Evolutionary conservation across 371 early-diverging fungal genomes (phyloP), one percentile per base, ranked within the genome.

Genomic region (Sporodiniella umbellata): DNA sequence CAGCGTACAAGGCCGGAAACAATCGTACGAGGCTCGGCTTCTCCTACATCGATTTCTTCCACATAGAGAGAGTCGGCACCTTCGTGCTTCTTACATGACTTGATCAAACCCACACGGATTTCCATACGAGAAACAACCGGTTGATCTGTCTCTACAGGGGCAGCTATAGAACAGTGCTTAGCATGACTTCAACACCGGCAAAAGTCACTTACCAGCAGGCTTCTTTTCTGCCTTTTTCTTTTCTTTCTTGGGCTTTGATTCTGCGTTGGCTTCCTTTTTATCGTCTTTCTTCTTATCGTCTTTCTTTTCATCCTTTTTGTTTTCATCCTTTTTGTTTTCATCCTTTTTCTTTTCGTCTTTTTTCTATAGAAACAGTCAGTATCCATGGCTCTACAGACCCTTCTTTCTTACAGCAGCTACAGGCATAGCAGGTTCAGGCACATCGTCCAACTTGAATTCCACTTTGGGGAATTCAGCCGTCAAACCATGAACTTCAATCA

Each of bases 1-100:
- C 89, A 89, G 58, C 91, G 90, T 54, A 95, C 96, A 43, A 98
- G 80, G 10, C 98, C 98, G 23, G 90, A 90, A 2, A 96, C 93
- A 15, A 98, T 90, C 2, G 87, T 90, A 28, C 98, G 81, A 38
- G 90, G 94, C 59, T 96, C 96, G 18, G 58, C 71, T 51, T 77
- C 77, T 52, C 96, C 96, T 24, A 85, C 57, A 58, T 97, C 96
- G 52, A 98, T 92, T 54, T 88, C 76, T 74, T 98, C 98, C 21
- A 98, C 94, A 54, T 96, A 96, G 24, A 98, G 79, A 3, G 91
- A 75, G 56, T 96, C 96, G 11, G 96, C 96, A 54, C 89, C 93
- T 22, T 91, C 91, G 68, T 98, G 98, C 70, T 87, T 87, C 67
- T 86, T 78, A 48, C 86, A 92, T 14, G 78, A 72, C 49, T 90